Evolutionary conservation across 441 rosid species (phyloP).

Genomic region (Geranium incanum): DNA sequence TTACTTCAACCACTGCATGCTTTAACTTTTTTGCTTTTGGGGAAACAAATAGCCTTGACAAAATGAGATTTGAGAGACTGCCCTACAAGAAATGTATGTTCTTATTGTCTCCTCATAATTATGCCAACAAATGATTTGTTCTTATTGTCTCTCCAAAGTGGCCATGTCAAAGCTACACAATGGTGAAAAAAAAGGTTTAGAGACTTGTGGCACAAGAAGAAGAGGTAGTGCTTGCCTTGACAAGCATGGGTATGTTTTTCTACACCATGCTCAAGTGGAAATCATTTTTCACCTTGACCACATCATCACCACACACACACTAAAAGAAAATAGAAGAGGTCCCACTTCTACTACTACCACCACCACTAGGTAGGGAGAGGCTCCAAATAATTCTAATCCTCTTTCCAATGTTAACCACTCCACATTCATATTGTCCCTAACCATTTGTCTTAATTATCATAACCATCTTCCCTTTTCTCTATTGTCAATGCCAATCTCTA

Average conservation of each 20-base stretch:
- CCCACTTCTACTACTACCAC: not conserved
- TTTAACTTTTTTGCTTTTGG: not conserved
- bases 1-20: not conserved
- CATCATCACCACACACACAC: constrained; percentile 3
- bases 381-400: constrained; percentile 3
- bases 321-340: not conserved
- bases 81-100: not conserved
- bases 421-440: constrained; percentile 9
- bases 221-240: not conserved
- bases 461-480: not conserved
- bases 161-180: not conserved
- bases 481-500: not conserved
- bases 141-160: not conserved
- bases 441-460: constrained; percentile 3
- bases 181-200: not conserved
- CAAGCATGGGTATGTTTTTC: not conserved
- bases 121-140: not conserved
- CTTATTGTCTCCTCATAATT: not conserved
- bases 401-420: constrained; percentile 1
- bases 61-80: not conserved
- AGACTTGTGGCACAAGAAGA: not conserved
- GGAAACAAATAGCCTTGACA: not conserved
- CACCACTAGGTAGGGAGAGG: not conserved
- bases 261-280: constrained; percentile 6
- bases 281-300: constrained; percentile 6